Conservation (phyloP, 257 asterid species). For the Solanum acaule region DNA sequence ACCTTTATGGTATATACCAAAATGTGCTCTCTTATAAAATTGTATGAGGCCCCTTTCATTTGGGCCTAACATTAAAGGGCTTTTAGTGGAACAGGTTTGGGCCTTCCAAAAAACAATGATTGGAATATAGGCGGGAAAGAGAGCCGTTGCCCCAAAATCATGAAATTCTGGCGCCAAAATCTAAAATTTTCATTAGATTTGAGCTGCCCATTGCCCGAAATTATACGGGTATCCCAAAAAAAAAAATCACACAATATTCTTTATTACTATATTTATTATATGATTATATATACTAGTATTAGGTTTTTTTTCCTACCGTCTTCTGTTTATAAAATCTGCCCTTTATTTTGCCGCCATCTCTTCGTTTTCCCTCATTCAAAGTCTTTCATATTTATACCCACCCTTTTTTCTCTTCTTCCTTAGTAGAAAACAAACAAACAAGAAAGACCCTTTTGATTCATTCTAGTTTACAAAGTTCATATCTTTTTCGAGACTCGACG, state of each 20-base stretch:
- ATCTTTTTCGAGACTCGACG: background rate
- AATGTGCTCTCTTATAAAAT: background rate
- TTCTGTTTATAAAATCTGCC: background rate
- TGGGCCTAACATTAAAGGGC: background rate
- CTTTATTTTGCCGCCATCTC: conserved; percentile 54
- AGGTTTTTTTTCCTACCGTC: background rate
- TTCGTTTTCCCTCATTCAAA: conserved; percentile 10
- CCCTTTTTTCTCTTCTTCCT: background rate
- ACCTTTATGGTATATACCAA: too few relatives aligned
- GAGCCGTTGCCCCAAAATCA: conserved; percentile 38
- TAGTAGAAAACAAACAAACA: background rate
- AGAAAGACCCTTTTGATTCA: conserved; percentile 21
- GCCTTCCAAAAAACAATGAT: background rate
- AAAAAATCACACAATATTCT: background rate
- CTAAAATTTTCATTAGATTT: background rate
- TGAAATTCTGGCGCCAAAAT: conserved; percentile 51
- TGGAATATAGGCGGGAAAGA: conserved; percentile 5
- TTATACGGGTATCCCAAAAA: conserved; percentile 34
- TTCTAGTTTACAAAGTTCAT: conserved; percentile 7
- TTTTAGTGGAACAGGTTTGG: background rate
- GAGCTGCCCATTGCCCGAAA: conserved; percentile 28
- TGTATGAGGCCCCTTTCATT: background rate
- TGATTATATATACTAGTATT: background rate
- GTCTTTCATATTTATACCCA: conserved; percentile 3
- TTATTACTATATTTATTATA: background rate